Conservation (phyloP, 176 grass and related monocot genomes). For the Alopecurus myosuroides region DNA sequence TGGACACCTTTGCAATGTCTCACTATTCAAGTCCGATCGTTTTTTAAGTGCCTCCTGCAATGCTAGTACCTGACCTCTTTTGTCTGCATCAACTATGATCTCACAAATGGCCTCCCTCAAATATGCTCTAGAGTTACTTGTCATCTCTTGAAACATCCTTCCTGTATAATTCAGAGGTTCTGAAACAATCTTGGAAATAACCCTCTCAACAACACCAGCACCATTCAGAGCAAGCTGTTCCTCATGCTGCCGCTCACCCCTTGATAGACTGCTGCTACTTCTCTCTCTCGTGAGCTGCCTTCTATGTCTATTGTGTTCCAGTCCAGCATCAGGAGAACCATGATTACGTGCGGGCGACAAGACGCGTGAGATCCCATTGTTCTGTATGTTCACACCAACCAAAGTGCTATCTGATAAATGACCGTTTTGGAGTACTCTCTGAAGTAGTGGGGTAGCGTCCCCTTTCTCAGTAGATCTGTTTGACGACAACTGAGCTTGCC, state of each 20-base stretch:
- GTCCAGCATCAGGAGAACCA: constrained; percentile 48
- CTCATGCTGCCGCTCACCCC: constrained; percentile 45
- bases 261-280: constrained; percentile 59
- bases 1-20: constrained; percentile 56
- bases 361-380: constrained; percentile 21
- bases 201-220: constrained; percentile 71
- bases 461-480: constrained; percentile 48
- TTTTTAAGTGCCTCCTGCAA: constrained; percentile 71
- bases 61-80: constrained; percentile 53
- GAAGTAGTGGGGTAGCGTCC: constrained; percentile 28
- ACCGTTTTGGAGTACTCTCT: constrained; percentile 51
- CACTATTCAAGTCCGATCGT: constrained; percentile 63
- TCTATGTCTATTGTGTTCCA: constrained; percentile 52
- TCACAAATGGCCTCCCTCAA: constrained; percentile 90
- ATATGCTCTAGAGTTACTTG: constrained; percentile 72
- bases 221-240: constrained; percentile 61
- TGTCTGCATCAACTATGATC: constrained; percentile 58
- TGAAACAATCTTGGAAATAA: constrained; percentile 77
- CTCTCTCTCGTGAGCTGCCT: constrained; percentile 54
- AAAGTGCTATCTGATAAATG: constrained; percentile 46
- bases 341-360: constrained; percentile 33
- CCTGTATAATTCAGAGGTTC: constrained; percentile 76
- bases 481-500: constrained; percentile 47
- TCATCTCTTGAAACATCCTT: constrained; percentile 99
- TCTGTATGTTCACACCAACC: constrained; percentile 31